phyloP scores from a whole-genome alignment of 306 rosid genomes.

The Luffa acutangula region DNA sequence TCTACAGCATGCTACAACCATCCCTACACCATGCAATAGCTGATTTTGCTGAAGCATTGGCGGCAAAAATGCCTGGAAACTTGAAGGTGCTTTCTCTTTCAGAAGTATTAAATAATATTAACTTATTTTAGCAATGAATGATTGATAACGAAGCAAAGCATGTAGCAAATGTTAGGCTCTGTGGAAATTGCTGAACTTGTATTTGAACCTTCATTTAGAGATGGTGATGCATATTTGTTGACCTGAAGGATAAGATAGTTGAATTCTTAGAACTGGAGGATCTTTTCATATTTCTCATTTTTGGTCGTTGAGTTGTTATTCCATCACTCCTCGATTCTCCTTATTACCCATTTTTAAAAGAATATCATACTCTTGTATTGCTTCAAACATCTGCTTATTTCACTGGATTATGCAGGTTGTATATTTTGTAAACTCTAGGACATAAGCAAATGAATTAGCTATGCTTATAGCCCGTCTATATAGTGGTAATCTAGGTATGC shows the following conservation, averaged over 20 bases:
- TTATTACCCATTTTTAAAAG: no score
- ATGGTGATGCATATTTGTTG: not conserved
- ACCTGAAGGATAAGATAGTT: not conserved
- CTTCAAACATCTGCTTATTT: not conserved
- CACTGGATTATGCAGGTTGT: constrained; percentile 52
- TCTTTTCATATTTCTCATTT: not conserved
- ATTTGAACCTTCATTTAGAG: not conserved
- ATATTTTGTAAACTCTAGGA: constrained; percentile 83
- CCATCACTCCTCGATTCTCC: not conserved
- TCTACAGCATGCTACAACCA: constrained; percentile 77
- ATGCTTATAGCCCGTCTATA: constrained; percentile 89
- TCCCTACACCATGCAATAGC: constrained; percentile 61
- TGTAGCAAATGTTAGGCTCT: not conserved
- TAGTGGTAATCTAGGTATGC: constrained; percentile 66
- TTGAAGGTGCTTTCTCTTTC: constrained; percentile 36
- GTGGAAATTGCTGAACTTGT: not conserved
- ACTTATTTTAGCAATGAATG: not conserved
- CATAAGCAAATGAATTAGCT: constrained; percentile 90
- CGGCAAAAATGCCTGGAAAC: constrained; percentile 79
- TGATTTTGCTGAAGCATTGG: constrained; percentile 76
- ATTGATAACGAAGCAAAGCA: no score
- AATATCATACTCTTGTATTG: not conserved
- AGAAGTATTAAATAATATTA: not conserved
- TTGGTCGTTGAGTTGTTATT: not conserved
- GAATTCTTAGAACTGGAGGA: not conserved